phyloP scores from a whole-genome alignment of 495 filamentous ascomycete genomes.

The Neurospora sp. region DNA sequence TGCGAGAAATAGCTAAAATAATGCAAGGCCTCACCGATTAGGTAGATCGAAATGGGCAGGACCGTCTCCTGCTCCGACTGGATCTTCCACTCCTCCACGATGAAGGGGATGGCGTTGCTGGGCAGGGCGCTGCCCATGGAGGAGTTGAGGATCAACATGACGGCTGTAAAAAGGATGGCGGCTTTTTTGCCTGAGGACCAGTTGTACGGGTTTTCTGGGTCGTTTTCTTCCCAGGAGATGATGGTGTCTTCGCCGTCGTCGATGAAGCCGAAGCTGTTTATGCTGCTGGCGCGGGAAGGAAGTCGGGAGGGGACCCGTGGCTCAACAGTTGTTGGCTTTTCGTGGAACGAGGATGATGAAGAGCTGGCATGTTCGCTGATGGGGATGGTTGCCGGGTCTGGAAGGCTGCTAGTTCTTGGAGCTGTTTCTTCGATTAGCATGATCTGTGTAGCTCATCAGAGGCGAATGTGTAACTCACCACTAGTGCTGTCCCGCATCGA shows the following conservation, averaged over 20 bases:
- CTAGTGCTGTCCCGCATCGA: background rate
- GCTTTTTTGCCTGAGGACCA: slow-evolving; percentile 49
- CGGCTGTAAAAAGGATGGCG: slow-evolving; percentile 44
- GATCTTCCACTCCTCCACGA: slow-evolving; percentile 48
- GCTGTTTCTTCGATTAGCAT: background rate
- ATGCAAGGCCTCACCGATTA: slow-evolving; percentile 38
- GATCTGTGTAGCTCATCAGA: background rate
- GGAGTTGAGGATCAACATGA: slow-evolving; percentile 60
- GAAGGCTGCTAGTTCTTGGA: background rate
- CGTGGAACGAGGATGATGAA: background rate
- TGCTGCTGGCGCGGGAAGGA: background rate
- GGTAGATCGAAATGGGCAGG: slow-evolving; percentile 67
- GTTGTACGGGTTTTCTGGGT: slow-evolving; percentile 47
- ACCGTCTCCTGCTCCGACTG: slow-evolving; percentile 46
- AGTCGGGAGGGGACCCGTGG: background rate
- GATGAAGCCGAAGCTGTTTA: slow-evolving; percentile 3
- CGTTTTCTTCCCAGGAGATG: slow-evolving; percentile 38
- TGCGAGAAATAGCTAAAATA: background rate
- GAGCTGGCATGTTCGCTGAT: background rate
- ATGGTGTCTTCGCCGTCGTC: slow-evolving; percentile 23
- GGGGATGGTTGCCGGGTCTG: background rate
- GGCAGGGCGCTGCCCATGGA: slow-evolving; percentile 64
- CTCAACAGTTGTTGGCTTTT: background rate
- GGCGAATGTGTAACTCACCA: background rate
- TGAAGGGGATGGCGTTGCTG: slow-evolving; percentile 49